Evolutionary conservation across 306 rosid genomes (phyloP), one percentile per base, ranked within the genome.

Genomic region (Mucuna pruriens): DNA sequence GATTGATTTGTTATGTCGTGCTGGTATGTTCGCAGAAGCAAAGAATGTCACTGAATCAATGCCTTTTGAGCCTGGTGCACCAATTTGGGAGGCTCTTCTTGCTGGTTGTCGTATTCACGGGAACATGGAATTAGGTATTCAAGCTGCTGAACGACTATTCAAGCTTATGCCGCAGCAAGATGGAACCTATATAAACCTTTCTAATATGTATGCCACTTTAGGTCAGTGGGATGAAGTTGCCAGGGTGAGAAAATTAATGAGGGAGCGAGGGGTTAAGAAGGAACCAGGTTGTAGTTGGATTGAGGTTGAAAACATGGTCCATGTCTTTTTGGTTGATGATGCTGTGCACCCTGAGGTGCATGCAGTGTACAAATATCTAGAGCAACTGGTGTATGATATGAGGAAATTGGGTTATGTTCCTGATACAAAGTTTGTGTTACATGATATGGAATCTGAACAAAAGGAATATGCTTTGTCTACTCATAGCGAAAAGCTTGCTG

Each of bases 231-330:
- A 87, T 44, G 90, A 87, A 84, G 88, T 87, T 61, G 86, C 88
- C 19, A 81, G 85, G 79, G 88, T 87, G 74, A 80, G 90, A 70
- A 48, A 36, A 75, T 57, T 85, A 75, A 88, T 88, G 90, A 85
- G 87, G 77, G 87, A 85, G 44, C 73, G 84, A 10, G 89, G 91
- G 58, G 81, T 88, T 20, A 88, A 88, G 80, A 88, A 88, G 71
- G 89, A 88, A 78, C 91, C 91, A 76, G 91, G 82, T 12, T 88
- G 91, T 76, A 88, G 91, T 88, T 88, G 91, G 91, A 72, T 88
- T 66, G 89, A 85, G 85, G 85, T 88, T 22, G 91, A 85, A 71
- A 88, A 80, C 74, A 85, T 77, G 80, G 83, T 83, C 60, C 89
- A 88, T 70, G 91, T 88, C 39, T 88, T 85, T 82, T 81, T 83